Percentiles rank a stretch among this genome's conserved stretches.
These are phyloP conservation scores for Backusella westeae DNA, from an alignment of 192 early-diverging fungal genomes.

Conservation along the genomic window DNA sequence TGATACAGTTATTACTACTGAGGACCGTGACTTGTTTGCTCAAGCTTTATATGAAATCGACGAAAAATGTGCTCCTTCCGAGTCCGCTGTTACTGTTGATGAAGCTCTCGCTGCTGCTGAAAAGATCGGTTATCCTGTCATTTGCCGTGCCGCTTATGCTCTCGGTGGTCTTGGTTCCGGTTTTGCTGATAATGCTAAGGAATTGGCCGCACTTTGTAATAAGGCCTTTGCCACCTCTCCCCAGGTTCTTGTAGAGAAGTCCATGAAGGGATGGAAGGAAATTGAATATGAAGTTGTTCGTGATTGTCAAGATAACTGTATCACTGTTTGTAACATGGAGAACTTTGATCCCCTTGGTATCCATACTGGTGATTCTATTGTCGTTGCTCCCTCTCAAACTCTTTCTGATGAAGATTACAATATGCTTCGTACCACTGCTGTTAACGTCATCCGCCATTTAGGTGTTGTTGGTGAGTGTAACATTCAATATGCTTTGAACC, in stretches of 20 bases:
- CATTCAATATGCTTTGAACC: constrained; percentile 98
- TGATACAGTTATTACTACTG: constrained; percentile 94
- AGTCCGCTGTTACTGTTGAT: constrained; percentile 75
- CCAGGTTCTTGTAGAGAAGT: constrained; percentile 92
- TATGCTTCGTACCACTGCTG: constrained; percentile 95
- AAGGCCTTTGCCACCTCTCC: constrained; percentile 90
- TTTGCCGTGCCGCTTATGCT: constrained; percentile 93
- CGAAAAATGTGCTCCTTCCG: constrained; percentile 89
- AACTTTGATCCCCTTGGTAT: constrained; percentile 99
- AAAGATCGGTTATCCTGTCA: constrained; percentile 92
- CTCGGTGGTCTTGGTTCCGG: constrained; percentile 97
- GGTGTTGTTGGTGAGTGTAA: constrained; percentile 99
- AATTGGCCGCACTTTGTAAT: constrained; percentile 76
- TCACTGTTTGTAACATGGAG: constrained; percentile 99
- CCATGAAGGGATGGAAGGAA: constrained; percentile 99
- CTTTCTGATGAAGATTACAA: constrained; percentile 97
- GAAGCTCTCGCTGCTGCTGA: constrained; percentile 88
- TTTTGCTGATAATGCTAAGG: constrained; percentile 86
- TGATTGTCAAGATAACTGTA: constrained; percentile 94
- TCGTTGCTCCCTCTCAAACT: constrained; percentile 97
- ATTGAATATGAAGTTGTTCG: constrained; percentile 99
- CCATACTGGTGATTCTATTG: constrained; percentile 98
- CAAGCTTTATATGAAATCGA: constrained; percentile 82
- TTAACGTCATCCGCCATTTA: constrained; percentile 95
- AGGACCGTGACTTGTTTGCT: constrained; percentile 96